Percentiles rank a stretch among this genome's conserved stretches.
Conservation (phyloP, 345 rosid genomes). For the Clausena lansium region DNA sequence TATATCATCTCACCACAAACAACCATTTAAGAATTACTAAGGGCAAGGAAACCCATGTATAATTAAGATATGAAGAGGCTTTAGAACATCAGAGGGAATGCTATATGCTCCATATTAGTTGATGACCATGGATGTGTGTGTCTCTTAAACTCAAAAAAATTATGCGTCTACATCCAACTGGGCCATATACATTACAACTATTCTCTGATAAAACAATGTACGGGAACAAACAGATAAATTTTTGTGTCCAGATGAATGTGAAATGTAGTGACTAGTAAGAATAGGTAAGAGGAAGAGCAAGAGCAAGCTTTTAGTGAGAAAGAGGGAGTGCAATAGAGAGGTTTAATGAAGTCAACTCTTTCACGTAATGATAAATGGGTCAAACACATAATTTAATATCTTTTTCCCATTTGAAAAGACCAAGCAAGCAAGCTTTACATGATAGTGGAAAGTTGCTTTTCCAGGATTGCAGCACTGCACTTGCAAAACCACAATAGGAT, state of each 20-base stretch:
- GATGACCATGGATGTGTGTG: neutral
- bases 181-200: neutral
- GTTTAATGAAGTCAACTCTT: neutral
- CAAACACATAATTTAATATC: neutral
- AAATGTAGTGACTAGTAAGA: neutral
- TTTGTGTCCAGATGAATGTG: neutral
- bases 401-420: neutral
- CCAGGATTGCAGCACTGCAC: neutral
- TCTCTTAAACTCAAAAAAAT: neutral
- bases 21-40: neutral
- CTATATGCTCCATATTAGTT: neutral
- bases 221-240: neutral
- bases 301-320: neutral
- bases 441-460: neutral
- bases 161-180: neutral
- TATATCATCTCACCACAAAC: neutral
- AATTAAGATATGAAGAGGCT: neutral
- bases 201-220: neutral
- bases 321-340: neutral
- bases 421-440: neutral
- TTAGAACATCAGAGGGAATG: neutral
- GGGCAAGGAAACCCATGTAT: neutral
- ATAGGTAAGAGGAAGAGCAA: neutral
- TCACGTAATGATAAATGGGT: neutral
- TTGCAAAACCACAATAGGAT: neutral